phyloP scores from a whole-genome alignment of 1,284 basidiomycete species.

The Athelia sp. region DNA sequence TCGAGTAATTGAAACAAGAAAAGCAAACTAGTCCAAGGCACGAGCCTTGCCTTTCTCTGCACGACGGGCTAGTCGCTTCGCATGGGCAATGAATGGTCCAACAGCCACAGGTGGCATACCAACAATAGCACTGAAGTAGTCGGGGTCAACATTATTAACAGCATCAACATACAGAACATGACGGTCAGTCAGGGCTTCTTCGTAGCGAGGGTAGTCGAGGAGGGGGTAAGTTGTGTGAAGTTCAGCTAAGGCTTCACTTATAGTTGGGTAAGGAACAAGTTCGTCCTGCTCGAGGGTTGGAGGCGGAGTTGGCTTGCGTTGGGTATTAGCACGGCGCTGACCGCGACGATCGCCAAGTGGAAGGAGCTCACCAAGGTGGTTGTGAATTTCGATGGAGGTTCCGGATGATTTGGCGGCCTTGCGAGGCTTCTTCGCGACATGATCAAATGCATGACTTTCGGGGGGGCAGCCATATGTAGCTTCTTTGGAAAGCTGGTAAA shows the following conservation, averaged over 20 bases:
- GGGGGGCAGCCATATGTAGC: not conserved
- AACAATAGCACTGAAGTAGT: not conserved
- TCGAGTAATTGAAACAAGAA: not conserved
- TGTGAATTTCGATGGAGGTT: not conserved
- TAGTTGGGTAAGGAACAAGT: not conserved
- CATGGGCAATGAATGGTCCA: not conserved
- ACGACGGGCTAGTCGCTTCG: not conserved
- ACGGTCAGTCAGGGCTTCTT: not conserved
- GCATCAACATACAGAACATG: not conserved
- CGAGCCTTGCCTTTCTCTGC: not conserved
- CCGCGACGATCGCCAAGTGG: not conserved
- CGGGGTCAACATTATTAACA: not conserved
- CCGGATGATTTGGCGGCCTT: not conserved
- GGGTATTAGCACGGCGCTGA: not conserved
- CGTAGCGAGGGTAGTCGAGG: not conserved
- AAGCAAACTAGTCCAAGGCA: not conserved
- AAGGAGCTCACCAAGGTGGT: not conserved
- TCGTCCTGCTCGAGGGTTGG: not conserved
- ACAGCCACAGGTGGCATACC: not conserved
- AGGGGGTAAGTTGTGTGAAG: not conserved
- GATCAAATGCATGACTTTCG: not conserved
- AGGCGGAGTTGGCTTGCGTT: not conserved
- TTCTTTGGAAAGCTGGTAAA: not conserved
- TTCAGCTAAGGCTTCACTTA: not conserved
- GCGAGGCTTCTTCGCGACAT: not conserved